Percentiles rank a stretch among this genome's conserved stretches.
These are phyloP conservation scores for Talaromyces rugulosus DNA, from an alignment of 2,329 filamentous ascomycete species.

Conservation along the genomic window DNA sequence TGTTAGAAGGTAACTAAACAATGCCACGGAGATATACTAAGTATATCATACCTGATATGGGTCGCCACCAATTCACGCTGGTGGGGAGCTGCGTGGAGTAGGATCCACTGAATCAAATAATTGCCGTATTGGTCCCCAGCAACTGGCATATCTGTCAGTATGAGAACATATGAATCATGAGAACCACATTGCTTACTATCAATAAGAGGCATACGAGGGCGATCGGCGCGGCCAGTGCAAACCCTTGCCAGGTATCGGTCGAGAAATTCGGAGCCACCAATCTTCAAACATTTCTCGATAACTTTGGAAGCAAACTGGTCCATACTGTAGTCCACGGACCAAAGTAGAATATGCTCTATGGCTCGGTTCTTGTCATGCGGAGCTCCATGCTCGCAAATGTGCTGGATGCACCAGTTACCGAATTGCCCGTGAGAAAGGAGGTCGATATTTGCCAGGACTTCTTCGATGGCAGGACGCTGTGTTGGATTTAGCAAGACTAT, in stretches of 20 bases:
- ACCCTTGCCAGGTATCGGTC: slow-evolving; percentile 89
- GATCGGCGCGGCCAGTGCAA: slow-evolving; percentile 83
- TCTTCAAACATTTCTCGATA: slow-evolving; percentile 98
- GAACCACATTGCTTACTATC: slow-evolving; percentile 58
- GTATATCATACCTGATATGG: slow-evolving; percentile 65
- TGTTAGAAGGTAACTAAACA: slow-evolving; percentile 10
- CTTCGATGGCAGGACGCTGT: slow-evolving; percentile 95
- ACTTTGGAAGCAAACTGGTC: slow-evolving; percentile 99
- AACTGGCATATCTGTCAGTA: slow-evolving; percentile 44
- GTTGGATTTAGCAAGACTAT: slow-evolving; percentile 19
- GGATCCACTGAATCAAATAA: slow-evolving; percentile 95
- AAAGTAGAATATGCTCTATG: slow-evolving; percentile 90
- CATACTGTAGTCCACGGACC: slow-evolving; percentile 94
- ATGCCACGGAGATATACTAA: neutral
- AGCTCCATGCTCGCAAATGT: slow-evolving; percentile 94
- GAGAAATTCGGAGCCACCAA: slow-evolving; percentile 85
- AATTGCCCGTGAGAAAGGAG: slow-evolving; percentile 97
- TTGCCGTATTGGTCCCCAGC: slow-evolving; percentile 98
- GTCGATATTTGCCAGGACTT: slow-evolving; percentile 91
- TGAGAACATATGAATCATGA: neutral
- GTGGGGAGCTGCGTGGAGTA: slow-evolving; percentile 79
- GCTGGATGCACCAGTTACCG: slow-evolving; percentile 99
- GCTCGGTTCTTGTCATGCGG: slow-evolving; percentile 88
- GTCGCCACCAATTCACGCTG: slow-evolving; percentile 90
- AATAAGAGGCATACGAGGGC: slow-evolving; percentile 92